phyloP scores from a whole-genome alignment of 2,329 filamentous ascomycete genomes.

The Fusarium solani-melongenae region DNA sequence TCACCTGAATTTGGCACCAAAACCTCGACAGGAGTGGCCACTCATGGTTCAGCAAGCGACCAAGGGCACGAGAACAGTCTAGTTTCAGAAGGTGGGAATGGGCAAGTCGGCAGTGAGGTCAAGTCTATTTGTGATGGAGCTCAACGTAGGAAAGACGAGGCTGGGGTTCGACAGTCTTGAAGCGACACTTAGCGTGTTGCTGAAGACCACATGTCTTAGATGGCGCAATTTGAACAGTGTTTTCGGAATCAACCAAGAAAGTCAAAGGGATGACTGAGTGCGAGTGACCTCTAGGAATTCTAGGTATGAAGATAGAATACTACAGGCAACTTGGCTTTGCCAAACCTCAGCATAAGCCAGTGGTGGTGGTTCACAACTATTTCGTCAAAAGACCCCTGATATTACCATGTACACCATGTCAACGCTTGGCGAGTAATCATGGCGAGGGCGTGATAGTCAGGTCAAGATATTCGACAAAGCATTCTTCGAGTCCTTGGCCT shows the following conservation, averaged over 20 bases:
- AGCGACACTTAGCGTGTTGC: not conserved
- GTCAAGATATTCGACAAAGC: not conserved
- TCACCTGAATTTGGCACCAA: not conserved
- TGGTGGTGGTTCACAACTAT: not conserved
- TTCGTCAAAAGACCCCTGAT: not conserved
- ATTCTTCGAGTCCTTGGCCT: not conserved
- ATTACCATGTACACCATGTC: not conserved
- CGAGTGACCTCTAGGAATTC: not conserved
- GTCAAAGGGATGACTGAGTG: not conserved
- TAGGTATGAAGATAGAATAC: not conserved
- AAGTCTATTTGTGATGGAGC: not conserved
- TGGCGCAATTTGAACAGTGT: not conserved
- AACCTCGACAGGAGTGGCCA: not conserved
- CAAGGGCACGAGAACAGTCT: not conserved
- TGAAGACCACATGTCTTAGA: not conserved
- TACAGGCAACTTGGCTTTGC: not conserved
- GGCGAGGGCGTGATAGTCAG: not conserved
- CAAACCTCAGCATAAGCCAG: not conserved
- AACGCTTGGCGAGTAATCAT: not conserved
- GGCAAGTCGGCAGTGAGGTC: not conserved
- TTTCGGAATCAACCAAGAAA: not conserved
- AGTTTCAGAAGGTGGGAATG: not conserved
- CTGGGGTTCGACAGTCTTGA: not conserved
- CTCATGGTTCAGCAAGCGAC: not conserved
- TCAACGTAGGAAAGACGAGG: not conserved